Percentiles rank a stretch among this genome's conserved stretches.
Conservation (phyloP, 2,329 filamentous ascomycete species). For the Polychaeton citri region DNA sequence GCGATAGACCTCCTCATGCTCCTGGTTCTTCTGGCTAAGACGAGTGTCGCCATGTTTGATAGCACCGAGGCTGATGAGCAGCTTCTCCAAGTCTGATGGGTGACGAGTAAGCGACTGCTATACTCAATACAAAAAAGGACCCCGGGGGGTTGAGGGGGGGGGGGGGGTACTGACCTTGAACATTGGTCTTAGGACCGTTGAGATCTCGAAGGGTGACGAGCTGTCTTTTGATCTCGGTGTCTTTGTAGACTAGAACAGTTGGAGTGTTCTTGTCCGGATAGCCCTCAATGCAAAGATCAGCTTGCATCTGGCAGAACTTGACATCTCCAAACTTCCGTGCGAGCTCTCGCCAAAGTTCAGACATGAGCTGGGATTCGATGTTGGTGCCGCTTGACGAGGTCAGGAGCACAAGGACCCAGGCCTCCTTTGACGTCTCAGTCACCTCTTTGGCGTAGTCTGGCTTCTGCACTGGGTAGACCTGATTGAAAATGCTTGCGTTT, state of each 20-base stretch:
- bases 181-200: conserved; percentile 55
- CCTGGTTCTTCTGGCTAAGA: conserved; percentile 48
- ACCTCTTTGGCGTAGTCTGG: conserved; percentile 85
- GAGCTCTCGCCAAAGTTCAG: conserved; percentile 73
- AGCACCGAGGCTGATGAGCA: conserved; percentile 73
- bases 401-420: conserved; percentile 61
- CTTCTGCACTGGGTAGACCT: conserved; percentile 87
- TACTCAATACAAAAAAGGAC: not conserved
- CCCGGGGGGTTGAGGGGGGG: not conserved
- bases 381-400: conserved; percentile 68
- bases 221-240: conserved; percentile 84
- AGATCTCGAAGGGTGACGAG: conserved; percentile 77
- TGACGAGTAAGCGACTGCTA: conserved; percentile 1
- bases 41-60: conserved; percentile 67
- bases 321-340: conserved; percentile 80
- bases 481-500: conserved; percentile 69
- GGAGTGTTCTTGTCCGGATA: conserved; percentile 94
- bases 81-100: conserved; percentile 54
- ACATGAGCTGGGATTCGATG: conserved; percentile 68
- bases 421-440: conserved; percentile 69
- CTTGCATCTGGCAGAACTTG: conserved; percentile 95
- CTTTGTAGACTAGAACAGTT: conserved; percentile 82
- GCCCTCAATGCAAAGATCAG: conserved; percentile 84
- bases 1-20: conserved; percentile 39
- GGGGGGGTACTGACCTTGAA: conserved; percentile 42